Evolutionary conservation across 2,329 filamentous ascomycete species (phyloP).

Genomic region (Paramyrothecium roridum): DNA sequence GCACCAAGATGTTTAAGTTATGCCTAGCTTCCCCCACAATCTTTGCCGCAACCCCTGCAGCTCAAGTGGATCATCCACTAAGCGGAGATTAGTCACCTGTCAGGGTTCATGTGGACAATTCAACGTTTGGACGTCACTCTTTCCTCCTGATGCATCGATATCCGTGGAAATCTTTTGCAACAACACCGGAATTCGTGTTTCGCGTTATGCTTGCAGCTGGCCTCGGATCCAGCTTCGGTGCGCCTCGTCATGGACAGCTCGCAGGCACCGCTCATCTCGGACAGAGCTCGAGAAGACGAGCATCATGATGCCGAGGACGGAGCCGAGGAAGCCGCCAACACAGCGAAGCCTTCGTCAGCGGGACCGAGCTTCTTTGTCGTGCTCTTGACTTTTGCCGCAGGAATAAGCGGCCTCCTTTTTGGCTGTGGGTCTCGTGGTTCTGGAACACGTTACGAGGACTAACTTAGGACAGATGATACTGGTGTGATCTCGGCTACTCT

Average conservation of each 20-base stretch:
- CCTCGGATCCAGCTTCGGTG: not conserved
- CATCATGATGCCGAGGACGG: conserved; percentile 23
- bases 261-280: conserved; percentile 35
- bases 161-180: too few species aligned
- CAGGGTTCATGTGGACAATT: not conserved
- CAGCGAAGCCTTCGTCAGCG: conserved; percentile 21
- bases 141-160: too few species aligned
- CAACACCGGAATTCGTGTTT: too few species aligned
- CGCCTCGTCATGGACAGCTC: conserved; percentile 28
- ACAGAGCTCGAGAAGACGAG: conserved; percentile 22
- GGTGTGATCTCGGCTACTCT: conserved; percentile 68
- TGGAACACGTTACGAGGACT: conserved; percentile 3
- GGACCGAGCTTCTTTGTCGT: conserved; percentile 54
- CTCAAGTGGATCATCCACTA: not conserved
- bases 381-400: conserved; percentile 60
- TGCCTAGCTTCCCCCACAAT: too few species aligned
- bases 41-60: not conserved
- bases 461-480: conserved; percentile 52
- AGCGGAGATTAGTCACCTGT: not conserved
- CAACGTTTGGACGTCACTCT: too few species aligned
- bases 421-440: conserved; percentile 49
- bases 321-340: conserved; percentile 13
- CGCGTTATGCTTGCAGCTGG: not conserved
- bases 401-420: conserved; percentile 65
- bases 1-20: too few species aligned